Evolutionary conservation across 805 yeast species (phyloP), one percentile per base, ranked within the genome.

Genomic region (Barnettozyma californica): DNA sequence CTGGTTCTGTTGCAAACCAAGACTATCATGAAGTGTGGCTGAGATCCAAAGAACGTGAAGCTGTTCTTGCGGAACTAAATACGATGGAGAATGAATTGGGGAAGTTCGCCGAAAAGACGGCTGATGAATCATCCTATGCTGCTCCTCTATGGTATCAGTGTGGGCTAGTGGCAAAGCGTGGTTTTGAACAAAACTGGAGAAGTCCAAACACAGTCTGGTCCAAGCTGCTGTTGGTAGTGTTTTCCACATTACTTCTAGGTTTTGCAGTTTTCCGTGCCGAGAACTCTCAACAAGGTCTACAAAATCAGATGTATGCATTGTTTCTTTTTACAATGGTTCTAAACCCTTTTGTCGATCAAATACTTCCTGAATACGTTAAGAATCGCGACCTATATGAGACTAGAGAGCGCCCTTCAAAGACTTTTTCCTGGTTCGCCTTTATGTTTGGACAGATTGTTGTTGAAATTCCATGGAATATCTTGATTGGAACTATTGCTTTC

Each of bases 11-110:
- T 56, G 86, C 89, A 18, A 73, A 73, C 43, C 87, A 81, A 66
- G 87, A 85, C 64, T 85, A 83, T 59, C 74, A 79, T 60, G 83
- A 85, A 60, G 88, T 84, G 44, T 87, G 97, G 96, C 67, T 76
- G 63, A 73, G 75, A 42, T 87, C 95, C 31, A 66, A 67, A 0
- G 90, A 88, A 62, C 78, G 76, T 57, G 59, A 66, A 46, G 80
- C 74, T 7, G 79, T 85, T 34, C 76, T 79, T 48, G 67, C 62
- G 2, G 92, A 86, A 61, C 73, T 87, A 56, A 78, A 74, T 19
- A 48, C 62, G 41, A 80, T 88, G 91, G 89, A 83, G 64, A 60
- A 50, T 9, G 88, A 84, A 58, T 70, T 78, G 43, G 68, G 69
- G 46, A 66, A 62, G 11, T 55, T 63, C 18, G 71, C 76, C 7